These are phyloP conservation scores for Pyricularia sp. DNA, from an alignment of 2,329 filamentous ascomycete species.

Conservation along the genomic window DNA sequence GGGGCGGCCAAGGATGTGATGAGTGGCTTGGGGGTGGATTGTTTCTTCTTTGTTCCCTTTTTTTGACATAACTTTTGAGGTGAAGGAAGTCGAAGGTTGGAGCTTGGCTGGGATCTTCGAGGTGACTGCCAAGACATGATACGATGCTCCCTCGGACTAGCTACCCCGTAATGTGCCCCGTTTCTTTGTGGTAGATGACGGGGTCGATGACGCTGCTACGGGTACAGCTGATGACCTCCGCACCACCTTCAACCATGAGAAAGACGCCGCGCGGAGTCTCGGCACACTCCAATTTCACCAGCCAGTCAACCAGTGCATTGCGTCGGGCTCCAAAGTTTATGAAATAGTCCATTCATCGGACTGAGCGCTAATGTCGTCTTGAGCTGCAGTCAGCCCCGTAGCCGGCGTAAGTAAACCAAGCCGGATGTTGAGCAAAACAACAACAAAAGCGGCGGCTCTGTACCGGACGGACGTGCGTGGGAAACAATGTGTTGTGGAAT, in stretches of 20 bases:
- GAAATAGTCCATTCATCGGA: neutral
- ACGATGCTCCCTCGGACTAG: neutral
- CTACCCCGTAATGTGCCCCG: neutral
- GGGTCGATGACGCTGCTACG: neutral
- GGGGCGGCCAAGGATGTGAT: neutral
- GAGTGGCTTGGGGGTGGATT: neutral
- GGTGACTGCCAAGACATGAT: neutral
- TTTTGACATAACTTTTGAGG: neutral
- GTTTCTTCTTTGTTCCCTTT: neutral
- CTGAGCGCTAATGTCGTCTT: neutral
- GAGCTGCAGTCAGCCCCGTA: neutral
- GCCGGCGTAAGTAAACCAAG: neutral
- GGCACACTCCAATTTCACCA: neutral
- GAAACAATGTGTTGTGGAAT: neutral
- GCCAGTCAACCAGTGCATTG: neutral
- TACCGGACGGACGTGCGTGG: neutral
- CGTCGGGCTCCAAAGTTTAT: neutral
- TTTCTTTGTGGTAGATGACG: neutral
- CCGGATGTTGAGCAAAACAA: neutral
- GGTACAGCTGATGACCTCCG: neutral
- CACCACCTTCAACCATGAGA: neutral
- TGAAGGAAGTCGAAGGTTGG: neutral
- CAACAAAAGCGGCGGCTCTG: neutral
- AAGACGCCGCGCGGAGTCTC: neutral
- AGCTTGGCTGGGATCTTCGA: neutral